phyloP scores from a whole-genome alignment of 352 stramenopile genomes.

The Pythium angustatum region DNA sequence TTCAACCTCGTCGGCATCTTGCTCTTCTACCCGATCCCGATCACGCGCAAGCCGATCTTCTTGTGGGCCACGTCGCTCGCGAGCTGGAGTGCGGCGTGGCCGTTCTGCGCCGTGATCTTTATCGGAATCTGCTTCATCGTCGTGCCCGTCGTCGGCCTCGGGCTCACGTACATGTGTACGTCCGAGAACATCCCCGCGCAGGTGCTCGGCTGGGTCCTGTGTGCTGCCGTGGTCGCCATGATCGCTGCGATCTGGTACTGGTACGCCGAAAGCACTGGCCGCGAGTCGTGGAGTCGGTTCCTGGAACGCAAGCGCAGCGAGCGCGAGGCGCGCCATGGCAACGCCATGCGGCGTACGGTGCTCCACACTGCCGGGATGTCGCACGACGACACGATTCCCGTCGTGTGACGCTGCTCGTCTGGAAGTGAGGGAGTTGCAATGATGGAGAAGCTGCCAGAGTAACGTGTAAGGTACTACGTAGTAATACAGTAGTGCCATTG shows the following conservation, averaged over 20 bases:
- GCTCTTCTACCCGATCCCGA: constrained; percentile 77
- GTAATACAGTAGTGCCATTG: background rate
- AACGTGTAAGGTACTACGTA: background rate
- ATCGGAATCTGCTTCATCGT: constrained; percentile 25
- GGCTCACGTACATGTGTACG: constrained; percentile 36
- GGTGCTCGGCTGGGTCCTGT: constrained; percentile 28
- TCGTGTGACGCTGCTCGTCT: constrained; percentile 22
- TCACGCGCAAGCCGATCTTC: constrained; percentile 62
- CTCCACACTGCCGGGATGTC: constrained; percentile 8
- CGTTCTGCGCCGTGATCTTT: constrained; percentile 27
- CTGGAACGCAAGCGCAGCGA: constrained; percentile 26
- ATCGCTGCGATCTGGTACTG: constrained; percentile 11
- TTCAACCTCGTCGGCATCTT: constrained; percentile 81
- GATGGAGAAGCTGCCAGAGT: constrained; percentile 12
- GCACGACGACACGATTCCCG: constrained; percentile 25
- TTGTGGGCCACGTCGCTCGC: constrained; percentile 42
- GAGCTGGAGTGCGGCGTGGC: constrained; percentile 26
- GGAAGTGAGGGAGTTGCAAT: background rate
- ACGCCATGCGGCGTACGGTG: constrained; percentile 2
- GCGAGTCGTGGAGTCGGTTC: constrained; percentile 26
- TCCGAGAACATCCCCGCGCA: background rate
- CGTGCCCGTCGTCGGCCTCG: constrained; percentile 22
- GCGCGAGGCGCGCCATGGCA: constrained; percentile 14
- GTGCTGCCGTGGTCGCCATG: constrained; percentile 3
- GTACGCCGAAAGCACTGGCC: constrained; percentile 25